phyloP scores from a whole-genome alignment of 2,329 filamentous ascomycete genomes.

The Phialophora macrospora region DNA sequence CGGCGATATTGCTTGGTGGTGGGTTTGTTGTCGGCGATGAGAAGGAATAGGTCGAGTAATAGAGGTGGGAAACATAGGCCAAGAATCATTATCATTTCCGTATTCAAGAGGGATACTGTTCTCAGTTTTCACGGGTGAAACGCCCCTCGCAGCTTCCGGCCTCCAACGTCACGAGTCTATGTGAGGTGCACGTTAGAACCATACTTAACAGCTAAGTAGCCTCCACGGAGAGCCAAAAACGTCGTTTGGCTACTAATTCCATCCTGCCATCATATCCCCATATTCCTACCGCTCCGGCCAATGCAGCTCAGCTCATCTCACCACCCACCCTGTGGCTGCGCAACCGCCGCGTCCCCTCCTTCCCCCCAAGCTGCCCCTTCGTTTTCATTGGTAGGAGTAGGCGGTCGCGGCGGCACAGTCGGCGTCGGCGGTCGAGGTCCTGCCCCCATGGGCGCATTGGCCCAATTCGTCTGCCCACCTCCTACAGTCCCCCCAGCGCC shows the following conservation, averaged over 20 bases:
- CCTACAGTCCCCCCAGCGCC: constrained; percentile 3
- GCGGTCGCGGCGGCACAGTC: neutral
- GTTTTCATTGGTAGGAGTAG: neutral
- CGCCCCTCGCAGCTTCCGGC: neutral
- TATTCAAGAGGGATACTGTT: neutral
- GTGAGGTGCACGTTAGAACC: neutral
- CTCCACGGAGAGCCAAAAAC: neutral
- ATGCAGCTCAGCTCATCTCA: neutral
- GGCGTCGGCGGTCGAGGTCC: neutral
- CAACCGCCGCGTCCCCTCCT: neutral
- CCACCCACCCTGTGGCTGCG: constrained; percentile 3
- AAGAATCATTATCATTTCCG: neutral
- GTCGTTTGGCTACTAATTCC: neutral
- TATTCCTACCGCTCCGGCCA: neutral
- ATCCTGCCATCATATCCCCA: neutral
- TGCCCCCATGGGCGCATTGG: neutral
- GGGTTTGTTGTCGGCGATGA: constrained; percentile 60
- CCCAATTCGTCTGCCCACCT: constrained; percentile 18
- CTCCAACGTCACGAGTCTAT: neutral
- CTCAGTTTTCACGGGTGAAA: neutral
- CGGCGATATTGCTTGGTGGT: constrained; percentile 77
- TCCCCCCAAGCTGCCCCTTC: neutral
- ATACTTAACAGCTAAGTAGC: neutral
- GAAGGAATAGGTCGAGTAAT: constrained; percentile 14
- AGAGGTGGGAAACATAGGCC: neutral